These are phyloP conservation scores for Candida sp. DNA, from an alignment of 1,139 yeast genomes.

Conservation along the genomic window DNA sequence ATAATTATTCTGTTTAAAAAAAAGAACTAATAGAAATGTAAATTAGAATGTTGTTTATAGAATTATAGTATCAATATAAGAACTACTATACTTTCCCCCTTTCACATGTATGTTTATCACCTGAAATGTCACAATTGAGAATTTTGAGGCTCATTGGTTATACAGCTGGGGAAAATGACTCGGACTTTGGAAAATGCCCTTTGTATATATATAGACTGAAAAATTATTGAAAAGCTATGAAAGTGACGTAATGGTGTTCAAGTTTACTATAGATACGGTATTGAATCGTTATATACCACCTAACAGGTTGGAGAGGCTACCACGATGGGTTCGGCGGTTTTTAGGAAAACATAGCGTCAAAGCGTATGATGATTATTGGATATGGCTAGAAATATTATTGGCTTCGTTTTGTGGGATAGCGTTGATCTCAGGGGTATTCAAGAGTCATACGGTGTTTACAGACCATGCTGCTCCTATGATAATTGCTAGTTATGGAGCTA, in stretches of 20 bases:
- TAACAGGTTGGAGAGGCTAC: slow-evolving; percentile 25
- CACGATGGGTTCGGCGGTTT: slow-evolving; percentile 23
- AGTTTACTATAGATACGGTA: slow-evolving; percentile 35
- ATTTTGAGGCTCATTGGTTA: too few relatives aligned
- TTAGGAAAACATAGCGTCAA: slow-evolving; percentile 29
- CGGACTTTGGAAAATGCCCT: too few relatives aligned
- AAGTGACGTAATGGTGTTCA: slow-evolving; percentile 30
- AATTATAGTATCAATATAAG: not conserved
- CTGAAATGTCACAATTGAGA: too few relatives aligned
- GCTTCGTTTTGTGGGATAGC: slow-evolving; percentile 53
- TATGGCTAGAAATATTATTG: slow-evolving; percentile 47
- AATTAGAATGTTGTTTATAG: not conserved
- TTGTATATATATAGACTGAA: too few relatives aligned
- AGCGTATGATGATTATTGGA: slow-evolving; percentile 35
- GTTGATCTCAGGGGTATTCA: slow-evolving; percentile 49
- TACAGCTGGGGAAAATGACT: too few relatives aligned
- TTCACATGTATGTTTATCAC: too few relatives aligned
- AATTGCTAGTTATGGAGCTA: slow-evolving; percentile 64
- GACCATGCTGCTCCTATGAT: slow-evolving; percentile 51
- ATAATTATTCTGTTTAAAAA: not conserved
- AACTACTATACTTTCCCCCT: not conserved
- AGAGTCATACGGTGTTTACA: slow-evolving; percentile 41
- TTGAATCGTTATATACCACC: slow-evolving; percentile 26
- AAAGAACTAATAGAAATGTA: slow-evolving; percentile 1
- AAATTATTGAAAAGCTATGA: not conserved